Base-by-base conservation (phyloP, 2,329 filamentous ascomycete genomes). In the Parascedosporium putredinis region DNA sequence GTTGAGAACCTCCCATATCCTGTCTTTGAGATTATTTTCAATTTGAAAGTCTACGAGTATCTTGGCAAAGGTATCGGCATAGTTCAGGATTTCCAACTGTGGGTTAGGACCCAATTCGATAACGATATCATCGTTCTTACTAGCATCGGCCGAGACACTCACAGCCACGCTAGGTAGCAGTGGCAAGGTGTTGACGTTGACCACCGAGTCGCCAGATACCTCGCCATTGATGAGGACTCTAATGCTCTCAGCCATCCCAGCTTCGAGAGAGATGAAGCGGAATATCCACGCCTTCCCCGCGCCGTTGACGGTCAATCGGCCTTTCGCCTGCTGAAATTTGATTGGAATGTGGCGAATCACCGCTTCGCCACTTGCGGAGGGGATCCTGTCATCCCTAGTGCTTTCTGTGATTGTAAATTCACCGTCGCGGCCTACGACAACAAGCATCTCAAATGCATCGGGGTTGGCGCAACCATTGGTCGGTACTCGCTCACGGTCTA, bases 391-490 rank as follows among this genome's bases (percentile, higher is more conserved):
- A 50, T 23, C 24, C 25, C 27, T 47, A 31, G 29, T 29, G 43
- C 78, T 72, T 55, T 81, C 78, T 8, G 73, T 50, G 0, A 81
- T 61, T 1, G 65, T 67, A 49, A 76, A 75, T 0, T 62, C 52
- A 1, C 70, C 76, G 52, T 80, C 70, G 8, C 60, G 57, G 5
- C 73, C 73, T 2, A 73, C 63, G 0, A 72, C 66, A 1, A 75
- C 62, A 0, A 78, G 59, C 24, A 81, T 59, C 52, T 79, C 74
- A 16, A 79, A 62, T 1, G 58, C 59, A 2, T 61, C 57, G 0
- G 76, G 75, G 45, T 73, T 75, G 0, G 60, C 57, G 1, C 67
- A 69, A 2, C 75, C 76, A 47, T 77, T 78, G 2, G 53, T 55
- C 0, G 73, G 71, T 2, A 59, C 60, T 31, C 55, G 52, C 3